Evolutionary conservation across 116 monocot species (phyloP).

Genomic region (Iris pallida): DNA sequence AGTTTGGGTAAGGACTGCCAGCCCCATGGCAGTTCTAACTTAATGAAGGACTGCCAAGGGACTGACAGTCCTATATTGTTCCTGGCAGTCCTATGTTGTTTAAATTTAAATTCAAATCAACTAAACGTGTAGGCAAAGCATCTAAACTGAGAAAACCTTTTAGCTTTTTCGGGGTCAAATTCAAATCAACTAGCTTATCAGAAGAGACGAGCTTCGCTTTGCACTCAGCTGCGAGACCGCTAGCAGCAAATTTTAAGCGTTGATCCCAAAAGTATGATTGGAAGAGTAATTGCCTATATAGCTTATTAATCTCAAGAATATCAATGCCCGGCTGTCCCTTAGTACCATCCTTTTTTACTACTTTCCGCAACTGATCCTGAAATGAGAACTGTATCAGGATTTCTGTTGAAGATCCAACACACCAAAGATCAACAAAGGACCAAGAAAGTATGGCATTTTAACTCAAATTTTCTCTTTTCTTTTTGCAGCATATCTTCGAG

Average conservation of each 20-base stretch:
- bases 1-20: too few relatives aligned
- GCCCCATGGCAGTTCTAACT: too few relatives aligned
- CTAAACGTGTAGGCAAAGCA: constrained; percentile 6
- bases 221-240: constrained; percentile 9
- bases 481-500: constrained; percentile 57
- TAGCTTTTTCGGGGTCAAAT: constrained; percentile 19
- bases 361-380: constrained; percentile 61
- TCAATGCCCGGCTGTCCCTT: constrained; percentile 57
- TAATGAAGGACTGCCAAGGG: too few relatives aligned
- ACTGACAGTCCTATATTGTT: too few relatives aligned
- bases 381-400: constrained; percentile 10
- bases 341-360: constrained; percentile 40
- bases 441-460: constrained; percentile 8
- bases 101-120: too few relatives aligned
- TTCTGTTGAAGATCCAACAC: neutral
- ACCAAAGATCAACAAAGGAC: neutral
- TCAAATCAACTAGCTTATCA: constrained; percentile 35
- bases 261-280: constrained; percentile 80
- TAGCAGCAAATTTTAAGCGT: constrained; percentile 48
- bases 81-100: too few relatives aligned
- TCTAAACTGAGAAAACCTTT: constrained; percentile 21
- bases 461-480: constrained; percentile 82
- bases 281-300: constrained; percentile 59
- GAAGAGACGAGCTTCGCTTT: constrained; percentile 27
- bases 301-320: constrained; percentile 78